Base-by-base conservation (phyloP, 2,329 filamentous ascomycete genomes). In the Talaromyces atroroseus region DNA sequence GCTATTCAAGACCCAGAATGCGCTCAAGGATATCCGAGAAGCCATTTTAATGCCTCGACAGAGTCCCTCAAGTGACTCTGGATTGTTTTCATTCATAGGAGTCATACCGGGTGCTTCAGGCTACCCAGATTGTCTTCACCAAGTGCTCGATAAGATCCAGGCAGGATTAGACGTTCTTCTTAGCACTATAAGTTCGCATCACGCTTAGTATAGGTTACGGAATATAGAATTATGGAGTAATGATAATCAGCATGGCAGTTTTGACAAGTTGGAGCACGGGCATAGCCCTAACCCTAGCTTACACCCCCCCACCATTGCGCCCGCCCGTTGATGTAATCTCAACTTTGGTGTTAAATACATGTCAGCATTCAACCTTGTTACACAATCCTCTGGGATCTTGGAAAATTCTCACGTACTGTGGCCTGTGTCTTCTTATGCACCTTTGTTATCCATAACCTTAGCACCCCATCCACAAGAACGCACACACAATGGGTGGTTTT, bases 401-500 rank as follows among this genome's bases (percentile, higher is more conserved):
- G 26, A 29, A 29, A 29, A 8, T 29, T 29, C 5, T 29, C 26
- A 32, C 29, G 2, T 34, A 34, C 11, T 12, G 5, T 34, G 11
- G 11, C 10, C 36, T 38, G 3, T 18, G 7, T 18, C n/a, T 40
- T 7, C 6, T 18, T 4, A 2, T 40, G n/a, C 16, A 5, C 16
- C 14, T 5, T 40, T 38, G 2, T 38, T n/a, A n/a, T 18, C 7
- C n/a, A 18, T 40, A 40, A 10, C 16, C 12, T 18, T 18, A 4
- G n/a, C n/a, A 3, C n/a, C n/a, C 16, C 20, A 18, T 14, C n/a
- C 38, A 42, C 40, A 7, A 44, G 20, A 23, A 6, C 12, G 29
- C 18, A 26, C 21, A 50, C 18, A 26, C 21, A 50, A 58, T 58
- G 56, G 50, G 51, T 16, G 50, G 56, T 40, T 58, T 58, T 5